Conservation (phyloP, 2,329 filamentous ascomycete species). For the Fusarium siculi region DNA sequence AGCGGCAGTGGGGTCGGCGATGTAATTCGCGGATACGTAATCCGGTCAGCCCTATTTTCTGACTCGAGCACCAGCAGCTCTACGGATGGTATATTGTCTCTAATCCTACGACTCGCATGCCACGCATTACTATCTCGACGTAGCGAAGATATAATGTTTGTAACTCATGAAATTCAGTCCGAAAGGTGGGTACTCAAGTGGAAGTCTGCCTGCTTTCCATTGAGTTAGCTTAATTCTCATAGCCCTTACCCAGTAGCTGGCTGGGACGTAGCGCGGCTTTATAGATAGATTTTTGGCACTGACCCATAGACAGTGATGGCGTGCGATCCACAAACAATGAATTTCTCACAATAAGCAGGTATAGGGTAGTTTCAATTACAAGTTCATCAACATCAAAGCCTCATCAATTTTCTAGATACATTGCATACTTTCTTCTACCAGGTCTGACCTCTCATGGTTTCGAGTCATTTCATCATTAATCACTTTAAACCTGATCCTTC, state of each 20-base stretch:
- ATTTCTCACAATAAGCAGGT: no score
- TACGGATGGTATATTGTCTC: background rate
- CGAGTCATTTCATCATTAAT: background rate
- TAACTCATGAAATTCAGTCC: background rate
- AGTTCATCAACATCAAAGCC: background rate
- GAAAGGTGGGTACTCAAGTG: background rate
- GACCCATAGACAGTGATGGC: background rate
- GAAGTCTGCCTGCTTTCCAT: background rate
- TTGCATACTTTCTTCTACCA: accelerated
- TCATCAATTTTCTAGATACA: accelerated
- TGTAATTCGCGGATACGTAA: accelerated
- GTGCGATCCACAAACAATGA: background rate
- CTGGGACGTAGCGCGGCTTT: background rate
- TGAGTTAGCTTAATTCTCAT: background rate
- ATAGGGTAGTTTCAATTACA: background rate
- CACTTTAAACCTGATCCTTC: background rate
- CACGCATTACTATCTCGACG: no score
- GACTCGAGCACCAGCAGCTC: background rate
- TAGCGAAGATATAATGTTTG: no score
- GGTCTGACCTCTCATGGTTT: accelerated
- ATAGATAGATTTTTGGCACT: no score
- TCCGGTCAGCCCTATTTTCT: background rate
- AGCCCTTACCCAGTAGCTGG: background rate
- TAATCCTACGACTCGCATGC: accelerated
- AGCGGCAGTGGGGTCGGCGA: background rate